Base-by-base conservation (phyloP, 352 stramenopile species). In the Phytophthora crassamura region DNA sequence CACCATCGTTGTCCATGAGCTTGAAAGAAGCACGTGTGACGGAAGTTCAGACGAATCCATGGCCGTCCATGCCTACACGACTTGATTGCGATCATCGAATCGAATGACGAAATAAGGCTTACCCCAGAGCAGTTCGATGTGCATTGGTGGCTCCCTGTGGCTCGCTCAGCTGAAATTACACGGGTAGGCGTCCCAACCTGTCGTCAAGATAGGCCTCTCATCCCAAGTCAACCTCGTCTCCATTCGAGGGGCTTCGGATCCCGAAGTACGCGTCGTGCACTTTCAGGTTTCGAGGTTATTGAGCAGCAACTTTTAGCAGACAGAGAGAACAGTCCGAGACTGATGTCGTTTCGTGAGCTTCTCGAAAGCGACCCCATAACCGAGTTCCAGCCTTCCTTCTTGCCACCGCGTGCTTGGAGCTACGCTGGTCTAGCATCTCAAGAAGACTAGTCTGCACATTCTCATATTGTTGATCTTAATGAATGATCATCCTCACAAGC, bases 21-120 rank as follows among this genome's bases (percentile, higher is more conserved):
- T 51, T 16, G n/a, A n/a, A n/a, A n/a, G 45, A 51, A 51, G 25
- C 28, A n/a, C 12, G 15, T 51, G 45, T n/a, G 45, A 51, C 8
- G 45, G 45, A 10, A 39, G 7, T 51, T 51, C 22, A 9, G 28
- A 51, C 25, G 45, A 11, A 39, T 51, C 5, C 25, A 51, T 39
- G n/a, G 45, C 14, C 45, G 45, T 15, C 45, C 45, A 4, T 51
- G 45, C 15, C 45, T 51, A 16, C 45, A 51, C 30, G 45, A 51
- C 6, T 16, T 51, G 15, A 51, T 51, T 30, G 25, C 20, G 14
- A 15, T 50, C 8, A 35, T 50, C 18, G 43, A 50, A 28, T 51
- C 45, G 10, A 15, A 51, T 11, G 45, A n/a, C 10, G 45, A 39
- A 51, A 8, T 39, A 28, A 9, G 4, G 15, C n/a, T n/a, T n/a